Percentiles rank a stretch among this genome's conserved stretches.
phyloP scores from a whole-genome alignment of 495 filamentous ascomycete species.

The Xylaria intraflava region DNA sequence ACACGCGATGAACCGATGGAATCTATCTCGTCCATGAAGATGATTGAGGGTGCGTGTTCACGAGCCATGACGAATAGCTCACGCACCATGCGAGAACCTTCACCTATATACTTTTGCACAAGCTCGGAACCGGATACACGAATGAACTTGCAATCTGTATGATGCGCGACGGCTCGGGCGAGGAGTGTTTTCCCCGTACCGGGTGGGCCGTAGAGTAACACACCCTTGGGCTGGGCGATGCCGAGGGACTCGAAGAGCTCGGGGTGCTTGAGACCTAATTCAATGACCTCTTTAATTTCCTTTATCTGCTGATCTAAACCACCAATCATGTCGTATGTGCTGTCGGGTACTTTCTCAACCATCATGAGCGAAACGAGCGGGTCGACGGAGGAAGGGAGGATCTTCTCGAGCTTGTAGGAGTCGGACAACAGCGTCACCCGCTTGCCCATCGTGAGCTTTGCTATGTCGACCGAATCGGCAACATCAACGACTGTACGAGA shows the following conservation, averaged over 20 bases:
- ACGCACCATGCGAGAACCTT: conserved; percentile 96
- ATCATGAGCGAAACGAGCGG: conserved; percentile 99
- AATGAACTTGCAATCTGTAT: conserved; percentile 98
- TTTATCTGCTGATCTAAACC: conserved; percentile 99
- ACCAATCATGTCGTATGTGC: conserved; percentile 99
- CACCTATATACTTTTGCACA: conserved; percentile 98
- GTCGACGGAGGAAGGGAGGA: conserved; percentile 94
- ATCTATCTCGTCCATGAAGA: conserved; percentile 99
- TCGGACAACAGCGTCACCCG: conserved; percentile 94
- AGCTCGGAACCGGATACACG: conserved; percentile 92
- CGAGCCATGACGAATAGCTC: conserved; percentile 99
- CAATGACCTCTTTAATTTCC: conserved; percentile 99
- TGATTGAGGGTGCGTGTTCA: conserved; percentile 98
- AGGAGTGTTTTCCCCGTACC: conserved; percentile 97
- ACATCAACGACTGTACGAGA: conserved; percentile 79
- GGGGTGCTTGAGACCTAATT: conserved; percentile 95
- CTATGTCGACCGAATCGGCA: conserved; percentile 85
- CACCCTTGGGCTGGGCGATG: conserved; percentile 96
- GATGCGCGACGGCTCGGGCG: conserved; percentile 92
- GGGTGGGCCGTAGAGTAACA: conserved; percentile 92
- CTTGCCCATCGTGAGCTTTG: conserved; percentile 95
- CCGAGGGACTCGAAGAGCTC: conserved; percentile 98
- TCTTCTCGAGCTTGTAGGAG: conserved; percentile 96
- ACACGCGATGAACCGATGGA: conserved; percentile 96
- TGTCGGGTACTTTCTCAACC: conserved; percentile 99